A percentile compares a stretch with the other conserved stretches of the same genome.
phyloP scores from a whole-genome alignment of 129 eudicot genomes.

The Ambrosia artemisiifolia region DNA sequence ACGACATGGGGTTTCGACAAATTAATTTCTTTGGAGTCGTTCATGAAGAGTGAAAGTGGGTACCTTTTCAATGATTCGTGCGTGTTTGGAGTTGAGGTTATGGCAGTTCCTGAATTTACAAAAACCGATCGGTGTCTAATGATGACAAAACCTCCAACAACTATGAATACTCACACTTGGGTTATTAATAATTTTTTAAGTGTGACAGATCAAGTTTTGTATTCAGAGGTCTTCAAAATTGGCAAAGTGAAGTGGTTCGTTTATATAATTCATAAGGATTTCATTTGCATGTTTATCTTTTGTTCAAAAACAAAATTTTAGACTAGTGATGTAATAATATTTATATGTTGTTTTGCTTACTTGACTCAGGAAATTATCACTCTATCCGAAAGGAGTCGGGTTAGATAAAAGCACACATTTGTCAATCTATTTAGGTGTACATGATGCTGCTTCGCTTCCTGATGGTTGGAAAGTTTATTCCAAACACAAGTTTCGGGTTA shows the following conservation, averaged over 20 bases:
- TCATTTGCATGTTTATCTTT: no score
- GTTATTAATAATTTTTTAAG: no score
- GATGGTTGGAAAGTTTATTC: slow-evolving; percentile 25
- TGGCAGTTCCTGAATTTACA: slow-evolving; percentile 2
- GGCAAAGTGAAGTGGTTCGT: no score
- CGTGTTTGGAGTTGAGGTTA: slow-evolving; percentile 33
- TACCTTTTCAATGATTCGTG: slow-evolving; percentile 27
- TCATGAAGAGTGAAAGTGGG: slow-evolving; percentile 16
- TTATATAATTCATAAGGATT: no score
- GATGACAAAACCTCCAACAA: slow-evolving; percentile 2
- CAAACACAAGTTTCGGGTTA: slow-evolving; percentile 2
- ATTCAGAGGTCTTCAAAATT: no score
- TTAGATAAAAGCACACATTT: background rate
- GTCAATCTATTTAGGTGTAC: background rate
- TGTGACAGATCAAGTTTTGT: no score
- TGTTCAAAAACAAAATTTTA: no score
- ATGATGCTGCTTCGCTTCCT: slow-evolving; percentile 2
- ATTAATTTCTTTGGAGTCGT: slow-evolving; percentile 4
- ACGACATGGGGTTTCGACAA: slow-evolving; percentile 24
- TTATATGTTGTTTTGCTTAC: no score
- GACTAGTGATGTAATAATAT: no score
- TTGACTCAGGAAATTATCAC: background rate
- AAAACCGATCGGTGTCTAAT: slow-evolving; percentile 3
- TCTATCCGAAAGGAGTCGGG: slow-evolving; percentile 7
- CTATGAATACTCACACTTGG: no score